Evolutionary conservation across 2,329 filamentous ascomycete species (phyloP).

Genomic region (Tolypocladium tundrense): DNA sequence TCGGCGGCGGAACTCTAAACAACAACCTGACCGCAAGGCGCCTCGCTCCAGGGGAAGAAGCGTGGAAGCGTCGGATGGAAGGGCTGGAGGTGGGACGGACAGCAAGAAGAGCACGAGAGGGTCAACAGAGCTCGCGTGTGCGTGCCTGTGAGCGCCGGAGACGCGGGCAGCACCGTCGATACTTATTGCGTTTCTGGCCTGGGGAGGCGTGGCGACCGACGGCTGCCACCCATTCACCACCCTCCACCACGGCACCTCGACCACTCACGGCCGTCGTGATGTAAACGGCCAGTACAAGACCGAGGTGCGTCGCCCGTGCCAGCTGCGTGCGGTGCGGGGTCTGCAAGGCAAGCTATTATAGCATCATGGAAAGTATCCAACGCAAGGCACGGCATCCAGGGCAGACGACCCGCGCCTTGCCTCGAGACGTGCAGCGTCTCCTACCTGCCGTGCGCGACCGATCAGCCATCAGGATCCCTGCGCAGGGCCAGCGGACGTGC

Average conservation of each 20-base stretch:
- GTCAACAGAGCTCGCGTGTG: not conserved
- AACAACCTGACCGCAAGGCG: not conserved
- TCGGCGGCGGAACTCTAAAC: not conserved
- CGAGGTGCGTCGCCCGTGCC: not conserved
- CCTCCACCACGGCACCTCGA: not conserved
- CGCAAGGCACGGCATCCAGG: not conserved
- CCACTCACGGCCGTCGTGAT: not conserved
- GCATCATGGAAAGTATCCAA: not conserved
- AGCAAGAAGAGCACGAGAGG: not conserved
- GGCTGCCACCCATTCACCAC: constrained; percentile 2
- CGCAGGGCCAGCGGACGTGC: not conserved
- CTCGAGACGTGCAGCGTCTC: not conserved
- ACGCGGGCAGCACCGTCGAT: not conserved
- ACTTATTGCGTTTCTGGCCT: constrained; percentile 1
- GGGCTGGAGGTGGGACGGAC: not conserved
- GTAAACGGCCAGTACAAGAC: not conserved
- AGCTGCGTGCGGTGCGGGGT: not conserved
- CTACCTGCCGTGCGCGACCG: not conserved
- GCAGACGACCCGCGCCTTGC: not conserved
- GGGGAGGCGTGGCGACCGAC: not conserved
- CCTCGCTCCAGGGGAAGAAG: not conserved
- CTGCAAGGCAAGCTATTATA: not conserved
- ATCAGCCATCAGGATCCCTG: not conserved
- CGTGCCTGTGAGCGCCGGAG: not conserved
- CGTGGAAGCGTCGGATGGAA: not conserved